These are phyloP conservation scores for Rhodotorula graminis DNA, from an alignment of 768 basidiomycete genomes.

Conservation along the genomic window DNA sequence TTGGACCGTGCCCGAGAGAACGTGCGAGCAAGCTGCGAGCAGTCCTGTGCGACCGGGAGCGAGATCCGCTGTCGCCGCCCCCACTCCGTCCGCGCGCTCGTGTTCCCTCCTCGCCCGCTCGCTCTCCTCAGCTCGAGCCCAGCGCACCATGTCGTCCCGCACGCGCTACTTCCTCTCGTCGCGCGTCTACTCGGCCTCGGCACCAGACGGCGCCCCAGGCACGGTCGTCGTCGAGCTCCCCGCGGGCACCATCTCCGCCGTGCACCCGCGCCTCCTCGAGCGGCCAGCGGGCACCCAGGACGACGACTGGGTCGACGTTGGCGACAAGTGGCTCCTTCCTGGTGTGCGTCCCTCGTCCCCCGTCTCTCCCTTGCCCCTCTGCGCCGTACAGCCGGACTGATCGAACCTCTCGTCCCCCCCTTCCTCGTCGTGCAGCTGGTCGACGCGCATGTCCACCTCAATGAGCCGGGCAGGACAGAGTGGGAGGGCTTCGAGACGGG, in stretches of 20 bases:
- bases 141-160: too few species aligned
- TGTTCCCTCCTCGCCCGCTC: not conserved
- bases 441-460: constrained; percentile 43
- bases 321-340: constrained; percentile 62
- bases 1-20: too few species aligned
- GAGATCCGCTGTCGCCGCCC: not conserved
- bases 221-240: constrained; percentile 59
- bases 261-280: constrained; percentile 45
- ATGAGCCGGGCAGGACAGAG: constrained; percentile 42
- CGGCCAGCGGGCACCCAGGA: constrained; percentile 40
- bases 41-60: too few species aligned
- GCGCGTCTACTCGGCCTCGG: not conserved
- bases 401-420: not conserved
- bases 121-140: not conserved
- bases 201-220: constrained; percentile 52
- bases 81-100: not conserved
- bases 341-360: constrained; percentile 48
- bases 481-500: constrained; percentile 41
- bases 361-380: too few species aligned
- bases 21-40: too few species aligned
- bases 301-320: constrained; percentile 48
- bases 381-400: too few species aligned
- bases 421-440: constrained; percentile 23
- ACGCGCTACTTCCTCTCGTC: not conserved
- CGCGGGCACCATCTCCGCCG: constrained; percentile 60